Percentiles rank a stretch among this genome's conserved stretches.
Conservation (phyloP, 179 eudicot genomes). For the Spergularia azorica region DNA sequence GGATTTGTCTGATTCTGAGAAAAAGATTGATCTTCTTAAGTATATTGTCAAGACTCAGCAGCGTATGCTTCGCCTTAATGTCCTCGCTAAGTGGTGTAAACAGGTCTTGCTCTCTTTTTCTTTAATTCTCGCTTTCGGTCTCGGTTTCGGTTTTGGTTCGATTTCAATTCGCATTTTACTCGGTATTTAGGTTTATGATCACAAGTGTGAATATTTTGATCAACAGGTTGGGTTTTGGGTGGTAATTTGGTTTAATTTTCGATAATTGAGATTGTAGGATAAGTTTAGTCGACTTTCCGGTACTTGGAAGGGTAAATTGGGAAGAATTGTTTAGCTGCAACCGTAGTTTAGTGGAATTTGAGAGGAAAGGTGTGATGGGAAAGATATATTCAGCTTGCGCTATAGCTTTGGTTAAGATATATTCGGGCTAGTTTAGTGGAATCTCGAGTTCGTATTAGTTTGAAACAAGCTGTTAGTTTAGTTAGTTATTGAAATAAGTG, state of each 20-base stretch:
- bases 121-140: neutral
- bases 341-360: no score
- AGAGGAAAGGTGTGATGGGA: no score
- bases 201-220: neutral
- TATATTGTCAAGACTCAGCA: conserved; percentile 88
- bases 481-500: no score
- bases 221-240: neutral
- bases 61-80: conserved; percentile 94
- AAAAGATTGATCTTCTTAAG: conserved; percentile 82
- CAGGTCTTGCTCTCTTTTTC: conserved; percentile 50
- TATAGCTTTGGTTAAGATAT: neutral
- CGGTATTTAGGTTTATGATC: neutral
- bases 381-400: neutral
- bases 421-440: neutral
- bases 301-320: no score
- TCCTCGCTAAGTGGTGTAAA: conserved; percentile 95
- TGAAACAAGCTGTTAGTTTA: no score
- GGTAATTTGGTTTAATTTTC: no score
- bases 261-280: no score
- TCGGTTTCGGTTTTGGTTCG: neutral
- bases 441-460: neutral
- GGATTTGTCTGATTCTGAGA: conserved; percentile 73
- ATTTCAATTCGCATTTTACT: neutral
- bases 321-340: no score
- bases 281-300: no score